These are phyloP conservation scores for Ceratobasidium theobromae DNA, from an alignment of 1,284 basidiomycete genomes.

Conservation along the genomic window DNA sequence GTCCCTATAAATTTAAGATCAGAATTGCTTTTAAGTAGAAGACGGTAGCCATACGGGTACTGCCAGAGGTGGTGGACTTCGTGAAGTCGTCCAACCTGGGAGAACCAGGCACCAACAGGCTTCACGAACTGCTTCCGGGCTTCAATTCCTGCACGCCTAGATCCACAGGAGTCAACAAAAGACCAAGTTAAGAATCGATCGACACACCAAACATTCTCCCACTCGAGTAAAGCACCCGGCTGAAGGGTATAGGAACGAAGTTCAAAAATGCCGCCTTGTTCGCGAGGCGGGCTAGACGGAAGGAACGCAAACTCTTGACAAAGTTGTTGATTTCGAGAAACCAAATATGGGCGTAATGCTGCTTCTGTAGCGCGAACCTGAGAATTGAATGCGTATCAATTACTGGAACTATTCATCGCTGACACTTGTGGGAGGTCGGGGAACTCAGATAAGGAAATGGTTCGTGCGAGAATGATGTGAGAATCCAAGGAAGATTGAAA, in stretches of 20 bases:
- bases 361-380: conserved; percentile 27
- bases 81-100: conserved; percentile 72
- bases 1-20: conserved; percentile 50
- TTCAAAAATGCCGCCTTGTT: conserved; percentile 88
- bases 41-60: conserved; percentile 65
- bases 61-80: conserved; percentile 92
- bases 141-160: conserved; percentile 82
- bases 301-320: conserved; percentile 94
- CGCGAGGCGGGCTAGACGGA: conserved; percentile 81
- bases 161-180: neutral
- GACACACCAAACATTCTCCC: conserved; percentile 85
- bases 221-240: conserved; percentile 86
- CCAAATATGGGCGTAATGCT: conserved; percentile 50
- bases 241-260: conserved; percentile 71
- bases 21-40: conserved; percentile 5
- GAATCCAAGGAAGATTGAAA: conserved; percentile 7
- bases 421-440: neutral
- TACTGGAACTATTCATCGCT: conserved; percentile 9
- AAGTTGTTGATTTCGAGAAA: conserved; percentile 71
- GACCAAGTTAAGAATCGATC: neutral
- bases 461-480: conserved; percentile 10
- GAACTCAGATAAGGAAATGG: neutral
- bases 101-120: conserved; percentile 93
- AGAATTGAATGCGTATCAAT: conserved; percentile 19
- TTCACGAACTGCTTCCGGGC: conserved; percentile 79